phyloP scores from a whole-genome alignment of 176 grass and related monocot genomes.

The Oryza brachyantha region DNA sequence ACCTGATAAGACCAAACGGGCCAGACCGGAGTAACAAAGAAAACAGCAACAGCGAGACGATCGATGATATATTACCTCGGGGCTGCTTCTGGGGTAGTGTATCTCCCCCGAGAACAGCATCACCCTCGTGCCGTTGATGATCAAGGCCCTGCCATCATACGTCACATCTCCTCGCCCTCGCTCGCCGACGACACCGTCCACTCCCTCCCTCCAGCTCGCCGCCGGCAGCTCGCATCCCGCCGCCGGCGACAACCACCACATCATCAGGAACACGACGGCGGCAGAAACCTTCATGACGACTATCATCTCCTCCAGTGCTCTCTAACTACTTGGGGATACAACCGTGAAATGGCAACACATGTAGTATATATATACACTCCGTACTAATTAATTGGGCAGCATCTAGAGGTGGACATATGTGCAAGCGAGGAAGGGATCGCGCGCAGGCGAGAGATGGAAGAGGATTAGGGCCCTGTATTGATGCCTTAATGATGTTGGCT shows the following conservation, averaged over 20 bases:
- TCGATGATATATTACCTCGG: slow-evolving; percentile 60
- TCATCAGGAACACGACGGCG: neutral
- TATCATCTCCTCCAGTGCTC: neutral
- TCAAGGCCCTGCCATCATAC: slow-evolving; percentile 56
- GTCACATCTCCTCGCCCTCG: slow-evolving; percentile 41
- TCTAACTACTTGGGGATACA: neutral
- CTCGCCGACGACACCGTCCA: too few relatives aligned
- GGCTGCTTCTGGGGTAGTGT: slow-evolving; percentile 79
- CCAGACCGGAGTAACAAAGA: neutral
- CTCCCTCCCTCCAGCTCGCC: neutral
- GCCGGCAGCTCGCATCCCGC: neutral
- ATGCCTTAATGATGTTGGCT: neutral
- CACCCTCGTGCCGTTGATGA: slow-evolving; percentile 53
- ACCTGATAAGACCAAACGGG: neutral
- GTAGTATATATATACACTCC: too few relatives aligned
- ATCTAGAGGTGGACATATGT: neutral
- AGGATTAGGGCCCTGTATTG: neutral
- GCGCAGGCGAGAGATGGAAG: neutral
- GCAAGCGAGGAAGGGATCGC: neutral
- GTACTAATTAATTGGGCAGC: too few relatives aligned
- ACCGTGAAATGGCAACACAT: neutral
- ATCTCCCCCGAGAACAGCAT: slow-evolving; percentile 86
- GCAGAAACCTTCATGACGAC: neutral
- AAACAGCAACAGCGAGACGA: neutral
- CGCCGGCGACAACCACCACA: neutral